Conservation (phyloP, 78 protist genomes). For the Dictyostelium purpureum region DNA sequence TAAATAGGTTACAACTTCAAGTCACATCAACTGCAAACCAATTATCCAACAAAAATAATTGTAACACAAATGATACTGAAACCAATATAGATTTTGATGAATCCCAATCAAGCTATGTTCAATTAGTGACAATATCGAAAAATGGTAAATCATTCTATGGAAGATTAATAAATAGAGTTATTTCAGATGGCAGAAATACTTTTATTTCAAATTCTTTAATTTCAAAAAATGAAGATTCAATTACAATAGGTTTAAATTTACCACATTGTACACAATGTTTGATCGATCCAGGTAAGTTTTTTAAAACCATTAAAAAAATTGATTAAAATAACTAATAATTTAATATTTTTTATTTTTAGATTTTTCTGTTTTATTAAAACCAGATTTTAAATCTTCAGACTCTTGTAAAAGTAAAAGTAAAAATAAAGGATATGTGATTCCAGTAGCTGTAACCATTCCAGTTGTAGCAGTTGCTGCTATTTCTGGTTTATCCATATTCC, state of each 20-base stretch:
- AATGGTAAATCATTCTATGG: background rate
- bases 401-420: background rate
- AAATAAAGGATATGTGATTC: background rate
- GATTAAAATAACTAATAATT: too few relatives aligned
- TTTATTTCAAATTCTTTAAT: background rate
- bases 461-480: background rate
- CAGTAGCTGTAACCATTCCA: background rate
- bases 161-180: background rate
- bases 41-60: background rate
- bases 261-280: background rate
- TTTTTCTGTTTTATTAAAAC: background rate
- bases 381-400: background rate
- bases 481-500: too few relatives aligned
- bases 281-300: background rate
- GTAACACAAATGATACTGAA: background rate
- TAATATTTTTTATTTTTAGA: background rate
- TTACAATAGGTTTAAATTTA: background rate
- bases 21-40: background rate
- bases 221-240: background rate
- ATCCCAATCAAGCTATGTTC: background rate
- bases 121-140: background rate
- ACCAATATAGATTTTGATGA: too few relatives aligned
- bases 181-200: background rate
- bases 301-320: background rate
- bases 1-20: background rate